phyloP scores from a whole-genome alignment of 129 eudicot genomes.

The Chrysanthemum seticuspe region DNA sequence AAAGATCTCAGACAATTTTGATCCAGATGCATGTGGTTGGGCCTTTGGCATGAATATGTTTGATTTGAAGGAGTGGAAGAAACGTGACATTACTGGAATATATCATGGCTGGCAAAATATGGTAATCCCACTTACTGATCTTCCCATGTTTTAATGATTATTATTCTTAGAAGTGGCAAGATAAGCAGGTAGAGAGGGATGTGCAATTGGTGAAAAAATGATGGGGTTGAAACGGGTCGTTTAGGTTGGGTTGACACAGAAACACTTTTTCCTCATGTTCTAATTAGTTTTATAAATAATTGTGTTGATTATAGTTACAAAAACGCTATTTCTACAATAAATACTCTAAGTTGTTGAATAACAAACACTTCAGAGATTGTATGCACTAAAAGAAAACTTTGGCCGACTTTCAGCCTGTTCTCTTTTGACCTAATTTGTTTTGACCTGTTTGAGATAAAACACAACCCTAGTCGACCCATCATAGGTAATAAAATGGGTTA shows the following conservation, averaged over 20 bases:
- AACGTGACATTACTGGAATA: slow-evolving; percentile 90
- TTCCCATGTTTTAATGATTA: not conserved
- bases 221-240: not conserved
- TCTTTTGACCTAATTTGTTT: not conserved
- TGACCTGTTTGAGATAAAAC: not conserved
- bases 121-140: slow-evolving; percentile 38
- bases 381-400: not conserved
- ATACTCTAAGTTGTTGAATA: not conserved
- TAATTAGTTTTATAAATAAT: not conserved
- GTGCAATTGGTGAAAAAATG: slow-evolving; percentile 1
- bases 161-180: slow-evolving; percentile 3
- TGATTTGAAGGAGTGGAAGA: slow-evolving; percentile 89
- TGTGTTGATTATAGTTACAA: not conserved
- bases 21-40: slow-evolving; percentile 98
- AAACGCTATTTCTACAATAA: not conserved
- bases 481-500: not conserved
- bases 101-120: slow-evolving; percentile 91
- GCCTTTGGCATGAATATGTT: slow-evolving; percentile 99
- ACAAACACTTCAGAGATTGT: not conserved
- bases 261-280: not conserved
- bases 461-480: not conserved
- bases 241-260: not conserved
- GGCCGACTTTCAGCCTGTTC: not conserved
- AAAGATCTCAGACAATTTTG: slow-evolving; percentile 68
- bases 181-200: not conserved